Base-by-base conservation (phyloP, 106 monocot species). In the Allium cepa region DNA sequence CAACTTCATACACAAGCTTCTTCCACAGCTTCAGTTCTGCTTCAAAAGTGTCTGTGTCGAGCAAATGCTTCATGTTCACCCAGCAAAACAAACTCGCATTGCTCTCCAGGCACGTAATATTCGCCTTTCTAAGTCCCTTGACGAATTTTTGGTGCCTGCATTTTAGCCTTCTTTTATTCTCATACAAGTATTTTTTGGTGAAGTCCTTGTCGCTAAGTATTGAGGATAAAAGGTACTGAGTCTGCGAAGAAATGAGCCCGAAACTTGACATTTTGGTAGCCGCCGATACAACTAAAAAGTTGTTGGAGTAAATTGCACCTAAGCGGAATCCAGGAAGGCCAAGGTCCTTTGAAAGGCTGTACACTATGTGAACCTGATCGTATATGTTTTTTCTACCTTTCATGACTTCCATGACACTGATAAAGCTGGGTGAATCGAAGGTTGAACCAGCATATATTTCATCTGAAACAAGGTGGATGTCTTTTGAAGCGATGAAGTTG, bases 201-300 rank as follows among this genome's bases (percentile, higher is more conserved):
- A 97, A 97, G 8, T 79, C 77, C 58, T 71, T 75, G 68, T 97
- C 92, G 11, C 73, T 72, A 7, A 97, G 87, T 75, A 92, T 64
- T 45, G 55, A 73, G 0, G 96, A 76, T 9, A 97, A 75, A 8
- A 97, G 87, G 71, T 86, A 68, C 77, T 97, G 96, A 7, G 96
- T 97, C 18, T 97, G 96, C 10, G 92, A 92, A 7, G 96, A 97
- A 47, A 97, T 69, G 5, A 92, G 75, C 10, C 92, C 91, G 57
- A 97, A 97, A 71, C 96, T 97, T 1, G 96, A 97, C 96, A 97
- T 97, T 77, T 89, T 97, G 0, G 88, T 92, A 0, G 96, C 91
- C 0, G 96, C 80, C 9, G 71, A 53, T 1, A 89, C 73, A 14
- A 92, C 86, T 6, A 46, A 56, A 8, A 74, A 56, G 73, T 92